Evolutionary conservation across 768 basidiomycete species (phyloP).

Genomic region (Coprinopsis cinerea): DNA sequence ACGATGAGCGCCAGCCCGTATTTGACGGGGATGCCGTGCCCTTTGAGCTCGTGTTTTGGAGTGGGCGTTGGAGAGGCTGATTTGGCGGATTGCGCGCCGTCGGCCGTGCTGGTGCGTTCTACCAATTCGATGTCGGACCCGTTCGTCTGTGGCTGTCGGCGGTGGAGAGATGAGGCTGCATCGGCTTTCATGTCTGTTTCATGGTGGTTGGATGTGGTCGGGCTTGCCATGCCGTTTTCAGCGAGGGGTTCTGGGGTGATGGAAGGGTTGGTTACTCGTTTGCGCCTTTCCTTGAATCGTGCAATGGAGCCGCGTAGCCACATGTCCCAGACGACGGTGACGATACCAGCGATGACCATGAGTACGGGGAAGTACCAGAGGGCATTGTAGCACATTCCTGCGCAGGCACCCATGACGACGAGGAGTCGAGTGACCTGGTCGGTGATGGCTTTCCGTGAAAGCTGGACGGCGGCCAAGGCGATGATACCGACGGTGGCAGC

Average conservation of each 20-base stretch:
- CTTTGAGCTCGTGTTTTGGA: slow-evolving; percentile 8
- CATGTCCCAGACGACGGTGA: slow-evolving; percentile 36
- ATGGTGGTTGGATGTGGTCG: not conserved
- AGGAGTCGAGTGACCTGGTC: slow-evolving; percentile 37
- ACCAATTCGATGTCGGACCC: not conserved
- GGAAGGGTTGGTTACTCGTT: slow-evolving; percentile 2
- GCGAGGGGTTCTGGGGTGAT: not conserved
- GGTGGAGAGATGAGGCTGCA: not conserved
- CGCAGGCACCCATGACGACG: slow-evolving; percentile 35
- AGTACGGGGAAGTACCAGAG: slow-evolving; percentile 49
- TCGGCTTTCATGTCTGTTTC: not conserved
- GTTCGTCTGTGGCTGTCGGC: not conserved
- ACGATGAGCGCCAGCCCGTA: slow-evolving; percentile 19
- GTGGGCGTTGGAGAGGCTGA: not conserved
- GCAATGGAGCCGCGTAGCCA: slow-evolving; percentile 16
- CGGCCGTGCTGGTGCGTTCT: not conserved
- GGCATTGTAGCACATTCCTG: slow-evolving; percentile 45
- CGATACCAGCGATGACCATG: slow-evolving; percentile 33
- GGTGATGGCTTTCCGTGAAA: slow-evolving; percentile 38
- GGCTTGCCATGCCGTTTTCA: slow-evolving; percentile 5
- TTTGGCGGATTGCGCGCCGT: not conserved
- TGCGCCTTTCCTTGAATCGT: slow-evolving; percentile 12
- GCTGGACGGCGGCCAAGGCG: slow-evolving; percentile 44
- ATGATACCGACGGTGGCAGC: slow-evolving; percentile 50
- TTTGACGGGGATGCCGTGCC: slow-evolving; percentile 22